Conservation (phyloP, 352 stramenopile species). For the Phytopythium vexans region DNA sequence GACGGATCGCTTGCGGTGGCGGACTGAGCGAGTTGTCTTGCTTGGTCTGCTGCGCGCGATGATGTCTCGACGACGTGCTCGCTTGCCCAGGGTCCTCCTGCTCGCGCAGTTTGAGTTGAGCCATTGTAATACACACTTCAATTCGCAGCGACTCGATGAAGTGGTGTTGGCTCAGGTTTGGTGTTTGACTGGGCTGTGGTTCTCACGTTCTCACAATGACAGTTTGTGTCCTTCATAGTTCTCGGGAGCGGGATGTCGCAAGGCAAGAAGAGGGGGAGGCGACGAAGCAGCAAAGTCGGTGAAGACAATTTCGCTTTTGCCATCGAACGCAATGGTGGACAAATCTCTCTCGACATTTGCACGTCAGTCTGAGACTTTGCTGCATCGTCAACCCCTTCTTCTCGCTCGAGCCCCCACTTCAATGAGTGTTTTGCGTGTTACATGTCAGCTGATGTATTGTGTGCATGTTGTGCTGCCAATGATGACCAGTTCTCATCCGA, state of each 20-base stretch:
- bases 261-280: slow-evolving; percentile 1
- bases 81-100: slow-evolving; percentile 22
- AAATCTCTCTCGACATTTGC: slow-evolving; percentile 76
- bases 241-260: slow-evolving; percentile 13
- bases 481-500: slow-evolving; percentile 74
- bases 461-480: slow-evolving; percentile 28
- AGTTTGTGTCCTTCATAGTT: slow-evolving; percentile 4
- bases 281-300: slow-evolving; percentile 17
- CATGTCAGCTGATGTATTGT: slow-evolving; percentile 8
- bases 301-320: slow-evolving; percentile 51
- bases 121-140: slow-evolving; percentile 85
- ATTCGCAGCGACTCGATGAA: slow-evolving; percentile 17
- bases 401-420: background rate
- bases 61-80: slow-evolving; percentile 18
- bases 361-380: slow-evolving; percentile 83
- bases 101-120: slow-evolving; percentile 39
- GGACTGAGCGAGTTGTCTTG: background rate
- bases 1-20: slow-evolving; percentile 1
- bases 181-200: slow-evolving; percentile 5
- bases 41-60: slow-evolving; percentile 8
- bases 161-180: background rate
- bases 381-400: background rate
- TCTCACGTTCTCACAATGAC: slow-evolving; percentile 4
- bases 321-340: slow-evolving; percentile 59
- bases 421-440: slow-evolving; percentile 19